These are phyloP conservation scores for Fabrea salina DNA, from an alignment of 169 alveolate genomes.

Conservation along the genomic window DNA sequence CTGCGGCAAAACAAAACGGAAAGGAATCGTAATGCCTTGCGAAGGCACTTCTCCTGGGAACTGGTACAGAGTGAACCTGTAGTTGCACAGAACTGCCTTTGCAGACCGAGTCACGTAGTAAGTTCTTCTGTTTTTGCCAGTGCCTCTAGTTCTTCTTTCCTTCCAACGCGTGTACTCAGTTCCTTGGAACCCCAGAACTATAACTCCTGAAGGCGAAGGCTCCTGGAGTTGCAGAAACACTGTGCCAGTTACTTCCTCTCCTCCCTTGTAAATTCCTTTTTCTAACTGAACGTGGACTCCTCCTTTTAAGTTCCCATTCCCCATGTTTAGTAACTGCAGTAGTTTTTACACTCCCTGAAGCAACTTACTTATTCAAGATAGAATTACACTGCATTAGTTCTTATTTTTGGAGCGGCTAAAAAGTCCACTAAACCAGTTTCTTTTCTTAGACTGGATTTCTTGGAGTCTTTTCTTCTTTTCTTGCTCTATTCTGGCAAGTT, in stretches of 20 bases:
- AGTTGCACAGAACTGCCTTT: neutral
- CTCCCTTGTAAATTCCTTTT: neutral
- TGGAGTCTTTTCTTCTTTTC: too few relatives aligned
- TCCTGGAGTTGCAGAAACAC: neutral
- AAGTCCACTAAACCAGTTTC: too few relatives aligned
- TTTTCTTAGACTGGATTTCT: too few relatives aligned
- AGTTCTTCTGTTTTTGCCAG: neutral
- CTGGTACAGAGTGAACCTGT: neutral
- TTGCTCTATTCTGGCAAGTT: too few relatives aligned
- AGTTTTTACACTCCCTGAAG: too few relatives aligned
- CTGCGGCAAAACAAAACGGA: neutral
- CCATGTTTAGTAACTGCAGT: neutral
- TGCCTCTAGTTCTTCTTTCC: constrained; percentile 1
- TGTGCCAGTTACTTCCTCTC: neutral
- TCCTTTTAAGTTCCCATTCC: neutral
- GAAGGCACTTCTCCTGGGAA: neutral
- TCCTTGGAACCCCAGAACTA: neutral
- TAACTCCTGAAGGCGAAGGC: neutral
- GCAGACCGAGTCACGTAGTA: neutral
- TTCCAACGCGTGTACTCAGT: neutral
- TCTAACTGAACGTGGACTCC: neutral
- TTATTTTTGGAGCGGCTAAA: too few relatives aligned
- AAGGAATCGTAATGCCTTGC: neutral
- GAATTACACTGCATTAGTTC: too few relatives aligned
- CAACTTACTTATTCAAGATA: too few relatives aligned